Evolutionary conservation across 768 basidiomycete genomes (phyloP).

Genomic region (Holtermanniella nyarrowii): DNA sequence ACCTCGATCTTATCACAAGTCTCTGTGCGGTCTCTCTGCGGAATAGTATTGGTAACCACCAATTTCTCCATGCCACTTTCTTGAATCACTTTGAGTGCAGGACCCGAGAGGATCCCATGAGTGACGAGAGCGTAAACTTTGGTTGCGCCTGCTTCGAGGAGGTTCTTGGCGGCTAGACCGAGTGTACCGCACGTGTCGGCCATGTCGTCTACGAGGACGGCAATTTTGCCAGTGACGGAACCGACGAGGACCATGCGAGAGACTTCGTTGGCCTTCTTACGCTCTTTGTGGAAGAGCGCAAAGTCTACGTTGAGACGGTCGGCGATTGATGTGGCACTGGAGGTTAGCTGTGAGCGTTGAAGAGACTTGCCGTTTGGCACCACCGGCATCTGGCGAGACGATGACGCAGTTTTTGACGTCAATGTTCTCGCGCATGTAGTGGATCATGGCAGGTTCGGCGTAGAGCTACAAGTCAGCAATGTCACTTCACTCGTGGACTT

Average conservation of each 20-base stretch:
- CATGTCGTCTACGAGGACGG: conserved; percentile 97
- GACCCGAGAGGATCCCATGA: conserved; percentile 52
- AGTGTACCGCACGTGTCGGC: conserved; percentile 91
- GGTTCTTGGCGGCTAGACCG: conserved; percentile 67
- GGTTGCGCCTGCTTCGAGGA: conserved; percentile 80
- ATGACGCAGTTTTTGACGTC: conserved; percentile 79
- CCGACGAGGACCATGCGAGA: conserved; percentile 72
- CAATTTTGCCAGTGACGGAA: conserved; percentile 85
- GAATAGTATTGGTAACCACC: conserved; percentile 94
- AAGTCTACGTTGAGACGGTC: conserved; percentile 93
- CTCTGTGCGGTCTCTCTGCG: conserved; percentile 57
- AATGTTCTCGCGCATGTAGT: conserved; percentile 81
- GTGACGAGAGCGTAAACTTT: conserved; percentile 79
- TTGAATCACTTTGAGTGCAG: conserved; percentile 16
- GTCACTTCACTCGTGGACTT: neutral
- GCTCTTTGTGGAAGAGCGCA: conserved; percentile 85
- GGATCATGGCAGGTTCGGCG: conserved; percentile 88
- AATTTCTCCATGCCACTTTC: conserved; percentile 54
- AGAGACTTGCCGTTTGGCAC: conserved; percentile 79
- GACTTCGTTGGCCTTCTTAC: conserved; percentile 53
- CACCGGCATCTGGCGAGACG: conserved; percentile 94
- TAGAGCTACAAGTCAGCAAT: conserved; percentile 48
- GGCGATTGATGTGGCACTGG: conserved; percentile 82
- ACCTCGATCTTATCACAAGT: conserved; percentile 66
- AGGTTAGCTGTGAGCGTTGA: neutral